A percentile compares a stretch with the other conserved stretches of the same genome.
Conservation (phyloP, 345 rosid species). For the Pelargonium nanum region DNA sequence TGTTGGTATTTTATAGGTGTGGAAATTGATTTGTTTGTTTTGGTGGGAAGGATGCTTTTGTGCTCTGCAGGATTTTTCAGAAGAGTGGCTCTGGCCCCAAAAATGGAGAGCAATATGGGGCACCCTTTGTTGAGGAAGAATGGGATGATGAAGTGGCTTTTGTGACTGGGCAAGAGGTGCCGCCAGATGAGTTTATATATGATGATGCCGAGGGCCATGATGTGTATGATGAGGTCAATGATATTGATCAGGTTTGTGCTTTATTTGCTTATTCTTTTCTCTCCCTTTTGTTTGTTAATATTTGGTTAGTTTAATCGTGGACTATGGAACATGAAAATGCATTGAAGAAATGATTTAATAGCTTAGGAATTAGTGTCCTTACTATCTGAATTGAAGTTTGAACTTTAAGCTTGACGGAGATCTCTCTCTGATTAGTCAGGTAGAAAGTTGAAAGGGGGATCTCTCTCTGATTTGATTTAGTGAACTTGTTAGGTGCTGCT, state of each 20-base stretch:
- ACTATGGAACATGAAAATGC: background rate
- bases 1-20: background rate
- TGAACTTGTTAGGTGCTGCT: background rate
- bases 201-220: slow-evolving; percentile 26
- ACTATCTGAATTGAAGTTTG: background rate
- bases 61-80: slow-evolving; percentile 75
- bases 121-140: slow-evolving; percentile 84
- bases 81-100: slow-evolving; percentile 96
- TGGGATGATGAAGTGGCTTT: slow-evolving; percentile 52
- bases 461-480: background rate
- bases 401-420: background rate
- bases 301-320: background rate
- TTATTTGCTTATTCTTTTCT: background rate
- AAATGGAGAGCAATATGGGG: slow-evolving; percentile 91
- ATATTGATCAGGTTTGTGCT: slow-evolving; percentile 48
- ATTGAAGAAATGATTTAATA: background rate
- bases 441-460: background rate
- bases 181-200: slow-evolving; percentile 26
- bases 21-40: slow-evolving; percentile 7
- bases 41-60: slow-evolving; percentile 57
- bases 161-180: slow-evolving; percentile 33
- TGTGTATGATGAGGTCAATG: slow-evolving; percentile 33
- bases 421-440: background rate
- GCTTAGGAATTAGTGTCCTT: background rate
- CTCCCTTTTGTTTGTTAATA: background rate